Base-by-base conservation (phyloP, 2,329 filamentous ascomycete species). In the Apiospora rasikravindrae region DNA sequence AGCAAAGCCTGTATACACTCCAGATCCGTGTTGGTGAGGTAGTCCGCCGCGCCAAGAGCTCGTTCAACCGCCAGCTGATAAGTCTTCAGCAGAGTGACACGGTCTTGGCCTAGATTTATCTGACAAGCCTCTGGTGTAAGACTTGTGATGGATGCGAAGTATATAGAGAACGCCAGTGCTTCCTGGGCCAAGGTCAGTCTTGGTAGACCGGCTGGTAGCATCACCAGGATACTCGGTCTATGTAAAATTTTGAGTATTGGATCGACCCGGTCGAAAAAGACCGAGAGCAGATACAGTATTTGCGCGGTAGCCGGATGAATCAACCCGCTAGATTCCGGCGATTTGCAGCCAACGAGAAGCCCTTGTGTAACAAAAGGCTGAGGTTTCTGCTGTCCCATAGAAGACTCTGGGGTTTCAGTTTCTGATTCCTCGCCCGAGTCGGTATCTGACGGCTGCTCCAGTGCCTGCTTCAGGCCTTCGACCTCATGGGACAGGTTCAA, bases 221-320 rank as follows among this genome's bases (percentile, higher is more conserved):
- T 64, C 74, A 71, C 1, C 72, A 75, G 74, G 33, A 83, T 75
- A 0, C 83, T 84, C 3, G 84, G 84, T n/a, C 81, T 79, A 73
- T 86, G 84, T 5, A 86, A 73, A 44, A 86, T 80, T 75, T 86
- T 86, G 72, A 86, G 76, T 45, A 85, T 78, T 68, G 83, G 81
- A 57, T 86, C 84, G 24, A 86, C 82, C 40, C 84, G 85, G 44
- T 77, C 76, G 69, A 81, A 82, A 74, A 82, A 86, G 14, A 78
- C 78, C 0, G 76, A 71, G 69, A 81, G 80, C 19, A 86, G 77
- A 40, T 78, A 80, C 29, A 79, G 76, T 69, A 86, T 82, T 64
- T 82, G 81, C 26, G 82, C 77, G 1, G 81, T 78, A 1, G 80
- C 72, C 33, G 84, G 84, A 49, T 86, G 84, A 2, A 74, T 42